These are phyloP conservation scores for Pezicula radicicola DNA, from an alignment of 2,329 filamentous ascomycete species.

Conservation along the genomic window DNA sequence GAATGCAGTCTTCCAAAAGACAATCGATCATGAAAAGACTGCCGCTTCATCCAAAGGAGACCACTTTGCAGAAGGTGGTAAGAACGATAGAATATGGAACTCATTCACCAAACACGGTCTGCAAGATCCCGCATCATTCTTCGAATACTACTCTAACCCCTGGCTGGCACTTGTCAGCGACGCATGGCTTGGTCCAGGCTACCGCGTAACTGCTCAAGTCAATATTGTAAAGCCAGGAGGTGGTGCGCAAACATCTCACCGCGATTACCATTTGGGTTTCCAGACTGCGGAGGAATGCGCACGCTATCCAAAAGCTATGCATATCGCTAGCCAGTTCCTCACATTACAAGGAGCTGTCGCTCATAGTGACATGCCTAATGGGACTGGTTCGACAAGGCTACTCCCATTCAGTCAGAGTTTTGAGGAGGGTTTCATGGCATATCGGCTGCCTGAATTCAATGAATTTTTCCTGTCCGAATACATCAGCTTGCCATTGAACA, in stretches of 20 bases:
- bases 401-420: constrained; percentile 59
- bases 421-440: constrained; percentile 55
- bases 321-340: constrained; percentile 52
- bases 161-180: constrained; percentile 50
- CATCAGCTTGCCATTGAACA: constrained; percentile 47
- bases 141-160: constrained; percentile 57
- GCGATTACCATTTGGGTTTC: constrained; percentile 65
- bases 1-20: constrained; percentile 43
- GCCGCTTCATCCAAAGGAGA: constrained; percentile 44
- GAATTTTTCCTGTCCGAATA: constrained; percentile 50
- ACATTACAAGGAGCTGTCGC: constrained; percentile 63
- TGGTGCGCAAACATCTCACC: constrained; percentile 52
- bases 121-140: constrained; percentile 48
- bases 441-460: constrained; percentile 48
- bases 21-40: constrained; percentile 27
- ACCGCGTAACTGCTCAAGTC: constrained; percentile 59
- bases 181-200: constrained; percentile 57
- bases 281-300: constrained; percentile 45
- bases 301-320: constrained; percentile 48
- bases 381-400: constrained; percentile 57
- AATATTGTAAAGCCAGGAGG: constrained; percentile 61
- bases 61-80: constrained; percentile 54
- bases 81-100: constrained; percentile 64
- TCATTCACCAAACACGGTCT: constrained; percentile 60
- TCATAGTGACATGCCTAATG: constrained; percentile 56